Percentiles rank a stretch among this genome's conserved stretches.
These are phyloP conservation scores for Colletotrichum tamarilloi DNA, from an alignment of 2,329 filamentous ascomycete species.

Conservation along the genomic window DNA sequence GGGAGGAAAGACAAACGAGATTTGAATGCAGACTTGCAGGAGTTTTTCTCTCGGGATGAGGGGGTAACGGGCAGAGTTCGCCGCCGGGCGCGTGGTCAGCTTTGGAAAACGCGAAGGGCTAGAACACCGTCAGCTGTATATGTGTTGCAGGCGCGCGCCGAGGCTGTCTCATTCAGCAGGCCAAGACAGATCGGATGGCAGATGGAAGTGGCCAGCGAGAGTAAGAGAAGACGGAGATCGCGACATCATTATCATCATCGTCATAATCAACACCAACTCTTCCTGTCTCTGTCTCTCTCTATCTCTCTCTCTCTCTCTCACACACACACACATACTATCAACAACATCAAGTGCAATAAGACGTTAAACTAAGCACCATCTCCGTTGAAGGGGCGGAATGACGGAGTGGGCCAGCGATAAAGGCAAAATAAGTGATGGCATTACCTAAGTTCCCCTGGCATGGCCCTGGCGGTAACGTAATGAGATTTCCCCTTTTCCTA, in stretches of 20 bases:
- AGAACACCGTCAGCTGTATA: neutral
- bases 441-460: neutral
- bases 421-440: neutral
- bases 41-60: neutral
- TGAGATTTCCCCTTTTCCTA: constrained; percentile 3
- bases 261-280: neutral
- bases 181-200: neutral
- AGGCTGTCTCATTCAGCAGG: neutral
- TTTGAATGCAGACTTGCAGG: neutral
- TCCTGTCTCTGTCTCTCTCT: too few species aligned
- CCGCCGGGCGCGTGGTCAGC: neutral
- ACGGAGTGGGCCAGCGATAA: neutral
- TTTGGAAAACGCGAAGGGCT: neutral
- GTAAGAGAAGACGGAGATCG: too few species aligned
- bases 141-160: neutral
- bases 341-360: neutral
- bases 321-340: neutral
- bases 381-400: neutral
- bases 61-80: neutral
- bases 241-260: neutral
- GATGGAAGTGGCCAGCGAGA: neutral
- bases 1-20: neutral
- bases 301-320: too few species aligned
- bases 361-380: neutral
- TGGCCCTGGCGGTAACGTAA: constrained; percentile 13